Evolutionary conservation across 2,329 filamentous ascomycete genomes (phyloP), one percentile per base, ranked within the genome.

Genomic region (Karstenula rhodostoma): DNA sequence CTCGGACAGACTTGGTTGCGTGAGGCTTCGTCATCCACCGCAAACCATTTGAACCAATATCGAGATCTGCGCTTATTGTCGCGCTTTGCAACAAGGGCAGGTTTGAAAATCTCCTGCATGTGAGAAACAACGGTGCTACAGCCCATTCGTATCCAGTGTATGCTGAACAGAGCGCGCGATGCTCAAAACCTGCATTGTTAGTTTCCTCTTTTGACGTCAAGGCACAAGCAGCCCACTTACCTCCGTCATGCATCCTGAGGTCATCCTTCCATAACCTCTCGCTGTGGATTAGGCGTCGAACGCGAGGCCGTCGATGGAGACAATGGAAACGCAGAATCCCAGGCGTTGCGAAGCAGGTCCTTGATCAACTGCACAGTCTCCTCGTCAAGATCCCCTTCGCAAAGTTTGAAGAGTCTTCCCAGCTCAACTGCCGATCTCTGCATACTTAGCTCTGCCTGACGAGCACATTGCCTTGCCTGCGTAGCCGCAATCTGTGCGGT

Each of bases 401-500:
- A 63, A 46, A 71, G 49, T 37, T 51, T 47, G 3, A 57, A 54
- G 6, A 68, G 23, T 27, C 61, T 64, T 23, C 43, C 35, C 32
- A 70, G 15, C n/a, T 59, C 66, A 5, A 65, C 1, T 2, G 42
- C 23, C 12, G 57, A 63, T 25, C 61, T 62, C 7, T 68, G 57
- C 13, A 58, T 60, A 37, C 65, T 55, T 19, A 70, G 37, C 42
- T 68, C 66, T 4, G 73, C 71, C 35, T 72, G 62, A 17, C 63
- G 60, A 23, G 70, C 68, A 51, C 67, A 61, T 54, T 67, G 65
- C 29, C 59, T 61, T 3, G 70, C 70, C 22, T 67, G 57, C 23
- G 66, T 57, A 3, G 66, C 65, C 23, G 62, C 57, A n/a, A 66
- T 54, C 7, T 63, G 62, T 1, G 71, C 69, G n/a, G 68, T 37